Evolutionary conservation across 1,139 yeast species (phyloP), one percentile per base, ranked within the genome.

Genomic region (Hyphopichia burtonii): DNA sequence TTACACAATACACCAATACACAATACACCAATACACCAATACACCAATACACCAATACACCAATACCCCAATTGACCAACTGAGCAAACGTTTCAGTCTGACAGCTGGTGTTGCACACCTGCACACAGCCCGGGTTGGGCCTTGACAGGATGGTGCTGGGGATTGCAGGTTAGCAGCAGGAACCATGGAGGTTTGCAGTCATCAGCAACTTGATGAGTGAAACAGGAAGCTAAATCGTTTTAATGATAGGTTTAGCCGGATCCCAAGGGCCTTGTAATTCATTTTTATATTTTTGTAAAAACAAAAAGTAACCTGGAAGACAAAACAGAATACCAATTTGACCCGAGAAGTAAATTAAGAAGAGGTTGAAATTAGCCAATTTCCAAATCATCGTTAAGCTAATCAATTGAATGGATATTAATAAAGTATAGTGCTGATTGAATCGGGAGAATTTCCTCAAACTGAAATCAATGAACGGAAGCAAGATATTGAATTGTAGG

Each of bases 221-320:
- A 20, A 20, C 8, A 8, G 8, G 8, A 8, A 20, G 8, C 8
- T 36, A 36, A 4, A 28, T 18, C 6, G 41, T 31, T 41, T 59
- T 56, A 23, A 73, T 59, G 12, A 68, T 61, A 1, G 96, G 96
- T 54, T 77, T 80, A 11, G 96, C 96, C 1, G 86, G 82, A 60
- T 89, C 96, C 96, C 96, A 89, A 0, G 96, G 96, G 0, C 96
- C 96, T 61, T 86, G 91, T 43, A 89, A 69, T 58, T 88, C 96
- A 58, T 88, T 87, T 61, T 89, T 89, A 58, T 88, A 88, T 61
- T 81, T 78, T 56, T 89, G 96, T 33, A 89, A 65, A 34, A 76
- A 75, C 41, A 87, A 63, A 51, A 87, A 83, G 65, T 88, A 84
- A 35, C 76, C 74, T 1, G 96, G 96, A 36, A 87, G 74, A 2